Conservation (phyloP, 2,329 filamentous ascomycete species). For the Colletotrichum simmondsii region DNA sequence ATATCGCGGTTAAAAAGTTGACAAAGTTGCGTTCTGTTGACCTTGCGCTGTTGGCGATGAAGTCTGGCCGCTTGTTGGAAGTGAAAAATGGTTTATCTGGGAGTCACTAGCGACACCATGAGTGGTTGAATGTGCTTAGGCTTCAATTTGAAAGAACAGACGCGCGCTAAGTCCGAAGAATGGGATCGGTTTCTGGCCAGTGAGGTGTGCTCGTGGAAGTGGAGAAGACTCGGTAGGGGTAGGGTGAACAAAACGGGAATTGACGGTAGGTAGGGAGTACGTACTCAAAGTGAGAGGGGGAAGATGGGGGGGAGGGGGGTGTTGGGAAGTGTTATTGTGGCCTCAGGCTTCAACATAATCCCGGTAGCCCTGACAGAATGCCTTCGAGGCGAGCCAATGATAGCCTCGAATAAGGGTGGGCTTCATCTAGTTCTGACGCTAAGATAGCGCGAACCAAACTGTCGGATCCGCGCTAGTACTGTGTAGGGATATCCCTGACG, state of each 20-base stretch:
- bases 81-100: constrained; percentile 4
- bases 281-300: neutral
- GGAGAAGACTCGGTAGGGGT: neutral
- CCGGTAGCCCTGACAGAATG: neutral
- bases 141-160: constrained; percentile 16
- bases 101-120: constrained; percentile 3
- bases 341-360: neutral
- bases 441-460: neutral
- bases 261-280: neutral
- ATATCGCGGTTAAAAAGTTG: constrained; percentile 13
- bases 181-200: neutral
- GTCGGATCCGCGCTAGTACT: constrained; percentile 2
- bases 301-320: neutral
- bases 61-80: constrained; percentile 18
- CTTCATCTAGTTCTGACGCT: neutral
- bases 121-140: constrained; percentile 24
- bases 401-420: neutral
- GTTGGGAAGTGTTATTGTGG: neutral
- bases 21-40: neutral
- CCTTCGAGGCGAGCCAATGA: constrained; percentile 9
- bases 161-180: constrained; percentile 17
- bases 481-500: neutral
- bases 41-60: constrained; percentile 11
- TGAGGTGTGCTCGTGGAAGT: neutral
- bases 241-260: neutral